Evolutionary conservation across 345 rosid genomes (phyloP), one percentile per base, ranked within the genome.

Genomic region (Salix dunnii): DNA sequence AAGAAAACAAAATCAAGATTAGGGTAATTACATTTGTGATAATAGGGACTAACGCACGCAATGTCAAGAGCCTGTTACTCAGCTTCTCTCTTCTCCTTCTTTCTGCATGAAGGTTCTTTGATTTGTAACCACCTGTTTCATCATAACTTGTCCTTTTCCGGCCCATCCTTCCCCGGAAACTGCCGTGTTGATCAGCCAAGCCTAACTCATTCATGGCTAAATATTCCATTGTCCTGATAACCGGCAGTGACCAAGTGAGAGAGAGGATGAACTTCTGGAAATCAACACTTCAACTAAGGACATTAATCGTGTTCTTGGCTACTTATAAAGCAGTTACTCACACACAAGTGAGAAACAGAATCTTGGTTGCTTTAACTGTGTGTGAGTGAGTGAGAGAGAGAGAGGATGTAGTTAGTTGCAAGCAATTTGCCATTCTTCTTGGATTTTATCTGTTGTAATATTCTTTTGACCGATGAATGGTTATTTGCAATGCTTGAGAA

Each of bases 21-120:
- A 67, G 33, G 9, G 62, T 66, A 71, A 2, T 78, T 84, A 79
- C 98, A 78, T 93, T 96, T 58, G 98, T 96, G 89, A 96, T 91
- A 25, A 79, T 87, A 5, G 99, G 98, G 77, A 96, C 98, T 33
- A 80, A 27, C 28, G 98, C 85, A n/a, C 99, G 92, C 20, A 96
- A 81, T 12, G 89, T 72, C 61, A 91, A 85, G 63, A 96, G 94
- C 53, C 94, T 85, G 48, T 78, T 86, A 60, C 88, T 90, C 72
- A 96, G 92, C 82, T 91, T 96, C 86, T 88, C 76, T 80, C 98
- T 84, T 81, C 99, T 83, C 53, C 83, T 84, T 77, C 99, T 87
- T 88, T 96, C 98, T 0, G 97, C 94, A 6, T 81, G 53, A 42
- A 96, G 98, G 77, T 96, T 92, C 86, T 87, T 87, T 30, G 96